Percentiles rank a stretch among this genome's conserved stretches.
phyloP scores from a whole-genome alignment of 2,329 filamentous ascomycete species.

The Pseudogymnoascus sp. region DNA sequence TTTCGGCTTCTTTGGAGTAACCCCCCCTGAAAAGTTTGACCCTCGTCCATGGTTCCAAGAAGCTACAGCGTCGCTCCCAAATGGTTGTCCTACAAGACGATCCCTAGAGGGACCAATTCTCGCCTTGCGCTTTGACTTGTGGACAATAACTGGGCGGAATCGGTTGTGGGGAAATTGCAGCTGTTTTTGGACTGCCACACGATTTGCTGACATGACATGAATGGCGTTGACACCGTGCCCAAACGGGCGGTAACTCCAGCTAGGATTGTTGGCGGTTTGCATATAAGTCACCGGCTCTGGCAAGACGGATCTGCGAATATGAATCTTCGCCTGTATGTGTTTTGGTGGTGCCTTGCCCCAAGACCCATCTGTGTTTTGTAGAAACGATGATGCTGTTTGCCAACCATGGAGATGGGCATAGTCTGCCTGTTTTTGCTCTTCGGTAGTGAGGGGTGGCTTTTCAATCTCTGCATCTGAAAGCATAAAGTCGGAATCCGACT shows the following conservation, averaged over 20 bases:
- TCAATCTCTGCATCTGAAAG: neutral
- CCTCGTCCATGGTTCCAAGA: conserved; percentile 5
- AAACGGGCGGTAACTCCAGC: conserved; percentile 24
- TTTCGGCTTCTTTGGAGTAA: conserved; percentile 1
- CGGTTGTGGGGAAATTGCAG: neutral
- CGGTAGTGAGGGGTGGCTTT: neutral
- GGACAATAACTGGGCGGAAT: conserved; percentile 5
- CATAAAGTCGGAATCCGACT: neutral
- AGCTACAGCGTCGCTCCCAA: neutral
- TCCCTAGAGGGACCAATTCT: neutral
- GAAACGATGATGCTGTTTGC: conserved; percentile 12
- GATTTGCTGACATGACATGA: conserved; percentile 20
- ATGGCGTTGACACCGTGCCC: conserved; percentile 28
- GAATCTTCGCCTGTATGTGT: neutral
- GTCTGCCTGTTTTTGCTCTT: neutral
- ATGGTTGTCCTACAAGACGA: neutral
- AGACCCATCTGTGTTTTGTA: conserved; percentile 4
- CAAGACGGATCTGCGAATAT: conserved; percentile 13
- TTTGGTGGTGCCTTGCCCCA: conserved; percentile 11
- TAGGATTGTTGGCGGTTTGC: conserved; percentile 22
- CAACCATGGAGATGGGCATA: conserved; percentile 13
- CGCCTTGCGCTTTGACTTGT: neutral
- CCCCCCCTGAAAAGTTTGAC: conserved; percentile 1
- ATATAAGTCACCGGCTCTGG: conserved; percentile 27
- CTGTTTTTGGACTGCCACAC: conserved; percentile 10